phyloP scores from a whole-genome alignment of 345 rosid genomes.

The Ceriops tagal region DNA sequence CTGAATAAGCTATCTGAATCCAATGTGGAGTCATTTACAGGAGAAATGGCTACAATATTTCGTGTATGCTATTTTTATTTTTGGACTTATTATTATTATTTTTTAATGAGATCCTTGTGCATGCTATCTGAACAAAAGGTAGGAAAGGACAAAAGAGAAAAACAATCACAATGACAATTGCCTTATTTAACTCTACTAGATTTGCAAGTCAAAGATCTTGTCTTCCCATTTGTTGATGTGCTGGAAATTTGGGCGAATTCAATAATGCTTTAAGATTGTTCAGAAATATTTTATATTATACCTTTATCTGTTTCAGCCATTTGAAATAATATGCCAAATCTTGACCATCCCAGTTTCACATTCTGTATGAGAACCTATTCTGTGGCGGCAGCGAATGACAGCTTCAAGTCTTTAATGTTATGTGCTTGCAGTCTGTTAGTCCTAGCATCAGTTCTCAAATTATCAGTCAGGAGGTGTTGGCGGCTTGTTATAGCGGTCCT shows the following conservation, averaged over 20 bases:
- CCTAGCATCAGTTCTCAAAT: constrained; percentile 66
- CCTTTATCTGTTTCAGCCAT: background rate
- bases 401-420: constrained; percentile 18
- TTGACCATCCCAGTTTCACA: background rate
- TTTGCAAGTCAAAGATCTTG: background rate
- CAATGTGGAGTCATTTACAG: constrained; percentile 79
- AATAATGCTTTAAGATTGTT: background rate
- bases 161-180: background rate
- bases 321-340: background rate
- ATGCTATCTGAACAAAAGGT: background rate
- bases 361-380: background rate
- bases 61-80: constrained; percentile 43
- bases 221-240: background rate
- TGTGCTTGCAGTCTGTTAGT: constrained; percentile 51
- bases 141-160: background rate
- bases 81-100: background rate
- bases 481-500: constrained; percentile 65
- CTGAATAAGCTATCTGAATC: constrained; percentile 80
- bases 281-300: too few relatives aligned
- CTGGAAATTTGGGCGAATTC: background rate
- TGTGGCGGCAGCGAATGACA: constrained; percentile 1
- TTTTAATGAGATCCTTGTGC: background rate
- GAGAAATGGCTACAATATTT: constrained; percentile 62
- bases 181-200: background rate
- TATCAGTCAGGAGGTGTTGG: constrained; percentile 69